These are phyloP conservation scores for Linnemannia schmuckeri DNA, from an alignment of 192 early-diverging fungal genomes.

Conservation along the genomic window DNA sequence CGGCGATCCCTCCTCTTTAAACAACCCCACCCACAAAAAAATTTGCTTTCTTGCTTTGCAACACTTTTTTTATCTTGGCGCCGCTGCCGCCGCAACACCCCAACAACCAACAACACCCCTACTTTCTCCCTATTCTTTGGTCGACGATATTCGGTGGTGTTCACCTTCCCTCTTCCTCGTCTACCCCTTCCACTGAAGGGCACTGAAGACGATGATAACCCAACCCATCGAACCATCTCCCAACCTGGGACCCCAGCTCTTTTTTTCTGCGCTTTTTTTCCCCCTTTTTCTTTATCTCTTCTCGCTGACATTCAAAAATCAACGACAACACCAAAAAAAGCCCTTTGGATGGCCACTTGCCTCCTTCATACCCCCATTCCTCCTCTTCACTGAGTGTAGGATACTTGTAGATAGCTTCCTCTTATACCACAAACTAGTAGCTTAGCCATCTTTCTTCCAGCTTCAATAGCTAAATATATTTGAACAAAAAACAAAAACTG, in stretches of 20 bases:
- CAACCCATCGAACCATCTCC: not conserved
- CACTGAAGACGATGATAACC: not conserved
- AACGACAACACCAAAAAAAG: not conserved
- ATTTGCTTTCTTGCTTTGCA: conserved; percentile 15
- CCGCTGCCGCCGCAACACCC: conserved; percentile 4
- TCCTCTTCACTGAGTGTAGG: conserved; percentile 8
- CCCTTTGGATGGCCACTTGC: not conserved
- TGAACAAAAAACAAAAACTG: not conserved
- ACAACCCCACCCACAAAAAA: conserved; percentile 23
- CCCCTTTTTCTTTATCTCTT: not conserved
- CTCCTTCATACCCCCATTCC: conserved; percentile 4
- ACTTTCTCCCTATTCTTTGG: too few species aligned
- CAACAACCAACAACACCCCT: conserved; percentile 1
- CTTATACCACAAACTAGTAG: not conserved
- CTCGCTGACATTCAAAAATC: not conserved
- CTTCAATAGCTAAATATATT: not conserved
- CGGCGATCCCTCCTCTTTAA: not conserved
- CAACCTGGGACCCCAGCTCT: not conserved
- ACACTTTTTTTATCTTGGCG: conserved; percentile 18
- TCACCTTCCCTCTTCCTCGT: not conserved
- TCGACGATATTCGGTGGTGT: not conserved
- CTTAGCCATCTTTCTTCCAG: not conserved
- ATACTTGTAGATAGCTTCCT: conserved; percentile 3
- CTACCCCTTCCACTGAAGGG: not conserved
- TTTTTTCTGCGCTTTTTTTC: conserved; percentile 13